Percentiles rank a stretch among this genome's conserved stretches.
Evolutionary conservation across 129 eudicot genomes (phyloP).

Genomic region (Lonicera japonica): DNA sequence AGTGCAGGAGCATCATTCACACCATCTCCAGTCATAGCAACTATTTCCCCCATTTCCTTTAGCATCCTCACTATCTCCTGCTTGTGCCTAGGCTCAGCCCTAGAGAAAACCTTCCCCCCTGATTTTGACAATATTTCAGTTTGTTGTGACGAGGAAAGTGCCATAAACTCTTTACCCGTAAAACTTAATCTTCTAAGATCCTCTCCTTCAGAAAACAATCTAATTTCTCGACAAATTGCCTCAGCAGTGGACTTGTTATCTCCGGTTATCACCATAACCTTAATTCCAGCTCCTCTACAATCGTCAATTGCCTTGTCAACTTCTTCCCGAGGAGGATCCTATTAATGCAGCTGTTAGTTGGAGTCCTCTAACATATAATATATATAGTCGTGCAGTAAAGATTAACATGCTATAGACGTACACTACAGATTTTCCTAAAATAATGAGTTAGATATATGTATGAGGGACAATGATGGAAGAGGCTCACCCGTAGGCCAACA

Average conservation of each 20-base stretch:
- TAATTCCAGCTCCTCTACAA: conserved; percentile 73
- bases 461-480: neutral
- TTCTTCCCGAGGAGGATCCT: conserved; percentile 94
- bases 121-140: conserved; percentile 38
- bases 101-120: conserved; percentile 82
- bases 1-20: conserved; percentile 97
- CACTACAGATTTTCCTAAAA: neutral
- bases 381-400: too few relatives aligned
- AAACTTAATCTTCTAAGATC: conserved; percentile 49
- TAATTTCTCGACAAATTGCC: conserved; percentile 70
- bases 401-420: too few relatives aligned
- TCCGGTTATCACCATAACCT: conserved; percentile 88
- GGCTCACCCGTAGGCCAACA: conserved; percentile 73
- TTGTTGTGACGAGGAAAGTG: conserved; percentile 40
- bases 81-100: conserved; percentile 89
- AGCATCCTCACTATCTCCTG: conserved; percentile 87
- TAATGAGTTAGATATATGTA: neutral
- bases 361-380: too few relatives aligned
- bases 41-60: conserved; percentile 70
- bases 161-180: conserved; percentile 81
- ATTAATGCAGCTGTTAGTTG: conserved; percentile 4
- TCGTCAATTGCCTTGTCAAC: conserved; percentile 66
- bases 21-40: conserved; percentile 96
- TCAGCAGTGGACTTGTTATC: conserved; percentile 87
- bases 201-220: conserved; percentile 42